Evolutionary conservation across 192 early-diverging fungal species (phyloP).

Genomic region (Entomortierella beljakovae): DNA sequence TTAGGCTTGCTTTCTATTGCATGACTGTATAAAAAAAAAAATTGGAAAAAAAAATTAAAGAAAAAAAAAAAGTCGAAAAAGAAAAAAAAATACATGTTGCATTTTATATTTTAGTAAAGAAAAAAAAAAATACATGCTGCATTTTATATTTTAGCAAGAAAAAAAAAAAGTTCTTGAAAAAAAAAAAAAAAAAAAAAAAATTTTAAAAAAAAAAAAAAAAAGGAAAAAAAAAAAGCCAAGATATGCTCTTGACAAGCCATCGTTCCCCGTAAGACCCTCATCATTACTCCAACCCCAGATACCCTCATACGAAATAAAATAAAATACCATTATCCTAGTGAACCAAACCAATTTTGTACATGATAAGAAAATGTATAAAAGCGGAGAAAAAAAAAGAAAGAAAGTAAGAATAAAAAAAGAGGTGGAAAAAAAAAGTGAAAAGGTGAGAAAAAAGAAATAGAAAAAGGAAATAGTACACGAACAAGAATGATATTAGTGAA

Average conservation of each 20-base stretch:
- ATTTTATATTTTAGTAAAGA: not conserved
- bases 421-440: not conserved
- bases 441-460: not conserved
- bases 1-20: not conserved
- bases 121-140: constrained; percentile 1
- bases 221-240: not conserved
- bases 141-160: not conserved
- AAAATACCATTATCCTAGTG: not conserved
- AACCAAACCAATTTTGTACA: constrained; percentile 7
- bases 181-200: constrained; percentile 27
- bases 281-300: not conserved
- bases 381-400: constrained; percentile 1
- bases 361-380: constrained; percentile 11
- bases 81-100: constrained; percentile 2
- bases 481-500: constrained; percentile 9
- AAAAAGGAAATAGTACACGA: constrained; percentile 15
- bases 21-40: not conserved
- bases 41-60: constrained; percentile 3
- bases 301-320: constrained; percentile 10
- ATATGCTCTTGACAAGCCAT: constrained; percentile 30
- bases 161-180: constrained; percentile 15
- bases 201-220: too few species aligned
- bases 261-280: constrained; percentile 12
- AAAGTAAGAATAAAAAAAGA: constrained; percentile 9
- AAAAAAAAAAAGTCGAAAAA: constrained; percentile 6